Base-by-base conservation (phyloP, 108 stramenopile species). In the Cylindrotheca fusiformis region DNA sequence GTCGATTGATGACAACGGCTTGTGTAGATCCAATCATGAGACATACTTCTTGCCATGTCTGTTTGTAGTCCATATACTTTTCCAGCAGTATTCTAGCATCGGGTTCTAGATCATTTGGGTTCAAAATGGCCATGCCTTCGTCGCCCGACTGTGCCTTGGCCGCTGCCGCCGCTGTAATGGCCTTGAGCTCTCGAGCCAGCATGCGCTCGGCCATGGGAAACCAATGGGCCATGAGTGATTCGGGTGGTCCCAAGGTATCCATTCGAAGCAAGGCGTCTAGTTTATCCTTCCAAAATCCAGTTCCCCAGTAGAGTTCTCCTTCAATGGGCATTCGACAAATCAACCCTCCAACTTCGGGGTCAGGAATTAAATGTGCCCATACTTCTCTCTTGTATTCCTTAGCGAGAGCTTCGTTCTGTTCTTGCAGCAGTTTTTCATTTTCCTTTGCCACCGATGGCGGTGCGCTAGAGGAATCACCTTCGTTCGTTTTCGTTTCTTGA, bases 341-440 rank as follows among this genome's bases (percentile, higher is more conserved):
- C 22, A 92, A 51, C n/a, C 91, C 91, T 4, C 91, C 87, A n/a
- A 92, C 78, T 74, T 91, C 86, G 14, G 90, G 80, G 58, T 79
- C 23, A 4, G 85, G 33, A 18, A 74, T 74, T 50, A 77, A 76
- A 48, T 90, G 88, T 3, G 88, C 88, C 88, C 88, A 90, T 29
- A 80, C 78, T 10, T 75, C 81, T 1, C 44, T 74, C 54, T 68
- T 55, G 70, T 84, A 86, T 61, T 89, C 87, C 51, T 78, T 58
- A 2, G 72, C 79, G 33, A 90, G 51, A 2, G 26, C 48, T 22
- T 71, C 57, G 51, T 68, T 86, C 55, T 90, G 88, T 25, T 71
- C 46, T 24, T 54, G 47, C 6, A 90, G 57, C 17, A 90, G 48
- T 45, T 78, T 55, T 59, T 86, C 82, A 57, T 89, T 89, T 48